These are phyloP conservation scores for Rosa lucieae DNA, from an alignment of 306 rosid species.

Conservation along the genomic window DNA sequence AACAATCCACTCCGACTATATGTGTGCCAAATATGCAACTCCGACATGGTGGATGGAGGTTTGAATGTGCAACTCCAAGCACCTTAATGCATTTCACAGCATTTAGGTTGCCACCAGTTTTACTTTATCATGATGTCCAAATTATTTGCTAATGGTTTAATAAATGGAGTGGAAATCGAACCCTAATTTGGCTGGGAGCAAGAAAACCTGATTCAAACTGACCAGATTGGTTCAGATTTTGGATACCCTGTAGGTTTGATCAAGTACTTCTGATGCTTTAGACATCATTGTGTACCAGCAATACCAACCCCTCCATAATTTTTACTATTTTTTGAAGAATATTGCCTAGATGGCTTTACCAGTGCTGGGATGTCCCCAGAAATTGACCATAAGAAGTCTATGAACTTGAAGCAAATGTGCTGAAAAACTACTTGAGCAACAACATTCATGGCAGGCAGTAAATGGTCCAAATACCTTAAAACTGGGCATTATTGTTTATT, in stretches of 20 bases:
- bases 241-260: too few relatives aligned
- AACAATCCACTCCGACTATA: background rate
- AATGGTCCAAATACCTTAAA: background rate
- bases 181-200: background rate
- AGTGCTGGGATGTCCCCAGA: background rate
- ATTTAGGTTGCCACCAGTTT: background rate
- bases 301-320: background rate
- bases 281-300: too few relatives aligned
- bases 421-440: background rate
- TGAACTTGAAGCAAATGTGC: background rate
- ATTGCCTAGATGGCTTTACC: background rate
- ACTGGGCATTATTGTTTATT: background rate
- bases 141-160: background rate
- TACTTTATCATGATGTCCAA: background rate
- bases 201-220: too few relatives aligned
- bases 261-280: too few relatives aligned
- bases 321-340: background rate
- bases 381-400: background rate
- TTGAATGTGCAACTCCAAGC: background rate
- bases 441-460: background rate
- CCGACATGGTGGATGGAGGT: background rate
- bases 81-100: background rate
- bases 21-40: background rate
- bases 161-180: background rate
- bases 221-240: too few relatives aligned